These are phyloP conservation scores for Scleroderma bovista DNA, from an alignment of 768 basidiomycete genomes.

Conservation along the genomic window DNA sequence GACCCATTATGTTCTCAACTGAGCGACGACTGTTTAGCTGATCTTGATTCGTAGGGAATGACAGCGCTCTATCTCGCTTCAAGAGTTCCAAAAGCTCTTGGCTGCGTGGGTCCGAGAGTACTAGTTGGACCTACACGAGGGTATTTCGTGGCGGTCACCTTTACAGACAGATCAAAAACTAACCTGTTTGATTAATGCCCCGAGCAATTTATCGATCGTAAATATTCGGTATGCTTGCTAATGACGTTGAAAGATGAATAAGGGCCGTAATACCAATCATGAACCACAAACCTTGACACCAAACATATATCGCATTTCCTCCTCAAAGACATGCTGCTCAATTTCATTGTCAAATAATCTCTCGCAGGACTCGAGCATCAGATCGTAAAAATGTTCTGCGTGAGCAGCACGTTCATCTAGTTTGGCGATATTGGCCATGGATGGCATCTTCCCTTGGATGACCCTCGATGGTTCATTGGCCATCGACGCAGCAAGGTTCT, in stretches of 20 bases:
- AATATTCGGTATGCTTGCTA: constrained; percentile 85
- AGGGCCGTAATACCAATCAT: not conserved
- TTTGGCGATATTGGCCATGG: constrained; percentile 21
- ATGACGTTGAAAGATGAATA: not conserved
- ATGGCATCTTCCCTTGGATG: constrained; percentile 25
- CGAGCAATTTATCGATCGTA: constrained; percentile 89
- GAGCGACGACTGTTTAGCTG: constrained; percentile 60
- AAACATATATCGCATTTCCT: constrained; percentile 83
- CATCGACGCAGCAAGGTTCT: constrained; percentile 53
- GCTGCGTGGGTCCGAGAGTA: constrained; percentile 63
- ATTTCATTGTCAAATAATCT: constrained; percentile 89
- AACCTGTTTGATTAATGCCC: constrained; percentile 85
- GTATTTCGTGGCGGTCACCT: not conserved
- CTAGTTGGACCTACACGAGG: constrained; percentile 51
- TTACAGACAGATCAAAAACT: constrained; percentile 7
- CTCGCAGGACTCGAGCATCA: constrained; percentile 84
- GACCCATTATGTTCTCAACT: constrained; percentile 65
- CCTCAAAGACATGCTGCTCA: constrained; percentile 84
- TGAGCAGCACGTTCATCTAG: constrained; percentile 36
- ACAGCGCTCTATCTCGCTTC: constrained; percentile 59
- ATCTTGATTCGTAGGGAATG: constrained; percentile 62
- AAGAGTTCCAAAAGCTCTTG: constrained; percentile 68
- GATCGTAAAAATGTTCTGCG: constrained; percentile 70
- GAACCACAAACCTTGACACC: constrained; percentile 56
- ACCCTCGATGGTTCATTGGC: constrained; percentile 25